Conservation (phyloP, 306 rosid species). For the Ochetophila trinervis region DNA sequence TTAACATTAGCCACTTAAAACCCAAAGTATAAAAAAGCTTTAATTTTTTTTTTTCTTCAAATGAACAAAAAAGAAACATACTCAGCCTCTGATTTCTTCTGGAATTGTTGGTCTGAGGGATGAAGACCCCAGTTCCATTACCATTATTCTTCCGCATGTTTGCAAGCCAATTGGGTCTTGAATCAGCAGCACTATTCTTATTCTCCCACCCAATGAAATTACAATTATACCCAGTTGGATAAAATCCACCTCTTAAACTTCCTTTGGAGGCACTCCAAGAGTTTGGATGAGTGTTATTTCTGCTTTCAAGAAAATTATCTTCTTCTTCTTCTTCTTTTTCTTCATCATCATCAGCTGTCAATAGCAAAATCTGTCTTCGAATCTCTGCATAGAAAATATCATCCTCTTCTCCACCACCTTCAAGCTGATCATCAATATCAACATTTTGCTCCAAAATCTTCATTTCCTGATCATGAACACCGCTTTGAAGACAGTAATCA, state of each 20-base stretch:
- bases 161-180: slow-evolving; percentile 39
- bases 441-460: not conserved
- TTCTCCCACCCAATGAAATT: slow-evolving; percentile 33
- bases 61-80: slow-evolving; percentile 4
- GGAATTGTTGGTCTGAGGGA: slow-evolving; percentile 46
- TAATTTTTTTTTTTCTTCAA: too few relatives aligned
- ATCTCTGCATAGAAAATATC: slow-evolving; percentile 63
- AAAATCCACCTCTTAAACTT: slow-evolving; percentile 1
- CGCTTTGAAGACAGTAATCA: slow-evolving; percentile 1
- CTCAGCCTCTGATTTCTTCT: slow-evolving; percentile 37
- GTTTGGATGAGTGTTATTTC: not conserved
- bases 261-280: slow-evolving; percentile 3
- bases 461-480: slow-evolving; percentile 31
- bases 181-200: slow-evolving; percentile 7
- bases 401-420: slow-evolving; percentile 34
- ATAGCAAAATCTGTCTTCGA: slow-evolving; percentile 55
- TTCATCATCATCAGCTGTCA: slow-evolving; percentile 45
- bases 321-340: too few relatives aligned
- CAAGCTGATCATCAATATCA: slow-evolving; percentile 25
- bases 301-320: slow-evolving; percentile 20
- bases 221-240: slow-evolving; percentile 7
- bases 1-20: not conserved
- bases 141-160: slow-evolving; percentile 45
- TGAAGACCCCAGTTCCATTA: slow-evolving; percentile 80
- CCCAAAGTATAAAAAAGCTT: not conserved